Evolutionary conservation across 108 stramenopile genomes (phyloP).

Genomic region (Cyclostephanos tholiformis): DNA sequence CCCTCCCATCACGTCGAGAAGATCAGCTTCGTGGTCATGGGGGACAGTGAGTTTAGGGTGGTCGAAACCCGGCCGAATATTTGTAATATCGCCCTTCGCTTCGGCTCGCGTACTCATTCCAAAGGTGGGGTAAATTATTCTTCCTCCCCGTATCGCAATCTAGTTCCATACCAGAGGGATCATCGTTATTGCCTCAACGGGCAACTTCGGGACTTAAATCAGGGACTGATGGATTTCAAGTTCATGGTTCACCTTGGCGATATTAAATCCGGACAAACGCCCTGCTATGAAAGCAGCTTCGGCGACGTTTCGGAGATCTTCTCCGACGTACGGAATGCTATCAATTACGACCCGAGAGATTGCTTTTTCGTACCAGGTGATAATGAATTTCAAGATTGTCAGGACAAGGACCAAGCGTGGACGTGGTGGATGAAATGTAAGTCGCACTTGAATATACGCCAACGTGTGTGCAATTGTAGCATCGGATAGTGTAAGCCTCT

Average conservation of each 20-base stretch:
- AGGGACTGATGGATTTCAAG: conserved; percentile 16
- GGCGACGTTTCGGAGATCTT: conserved; percentile 12
- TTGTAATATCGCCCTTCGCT: too few relatives aligned
- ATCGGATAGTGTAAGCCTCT: not conserved
- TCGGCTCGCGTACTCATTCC: too few relatives aligned
- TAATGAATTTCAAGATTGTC: conserved; percentile 40
- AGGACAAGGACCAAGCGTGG: conserved; percentile 19
- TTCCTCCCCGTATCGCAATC: too few relatives aligned
- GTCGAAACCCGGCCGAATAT: too few relatives aligned
- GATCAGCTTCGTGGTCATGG: conserved; percentile 22
- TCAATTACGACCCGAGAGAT: conserved; percentile 30
- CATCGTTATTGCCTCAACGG: conserved; percentile 20
- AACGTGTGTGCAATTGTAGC: too few relatives aligned
- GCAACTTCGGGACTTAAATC: conserved; percentile 13
- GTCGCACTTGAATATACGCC: not conserved
- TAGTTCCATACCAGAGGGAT: conserved; percentile 14
- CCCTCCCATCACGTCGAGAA: not conserved
- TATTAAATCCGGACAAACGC: conserved; percentile 1
- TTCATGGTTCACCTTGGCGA: conserved; percentile 26
- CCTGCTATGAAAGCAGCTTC: conserved; percentile 20
- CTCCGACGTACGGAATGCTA: conserved; percentile 12
- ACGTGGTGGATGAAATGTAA: conserved; percentile 38
- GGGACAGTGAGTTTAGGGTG: conserved; percentile 21
- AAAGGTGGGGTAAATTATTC: too few relatives aligned
- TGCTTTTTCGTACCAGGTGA: conserved; percentile 36